Percentiles rank a stretch among this genome's conserved stretches.
These are phyloP conservation scores for Aspergillus sp. DNA, from an alignment of 2,329 filamentous ascomycete species.

Conservation along the genomic window DNA sequence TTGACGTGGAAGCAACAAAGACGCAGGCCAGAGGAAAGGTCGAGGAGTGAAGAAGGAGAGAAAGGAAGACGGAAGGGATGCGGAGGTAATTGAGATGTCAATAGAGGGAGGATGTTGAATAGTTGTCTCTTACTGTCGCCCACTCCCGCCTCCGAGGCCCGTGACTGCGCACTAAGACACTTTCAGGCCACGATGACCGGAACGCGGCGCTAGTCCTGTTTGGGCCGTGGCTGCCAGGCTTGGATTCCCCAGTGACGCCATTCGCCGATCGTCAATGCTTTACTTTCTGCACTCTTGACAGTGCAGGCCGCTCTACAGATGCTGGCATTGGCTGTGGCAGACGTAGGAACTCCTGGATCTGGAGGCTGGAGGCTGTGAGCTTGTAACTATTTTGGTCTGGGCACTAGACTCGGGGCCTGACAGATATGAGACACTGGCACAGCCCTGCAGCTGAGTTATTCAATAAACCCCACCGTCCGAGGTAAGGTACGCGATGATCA, in stretches of 20 bases:
- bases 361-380: too few species aligned
- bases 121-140: constrained; percentile 7
- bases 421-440: background rate
- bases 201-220: constrained; percentile 32
- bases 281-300: background rate
- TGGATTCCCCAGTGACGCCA: constrained; percentile 15
- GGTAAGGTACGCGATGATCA: constrained; percentile 10
- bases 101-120: constrained; percentile 4
- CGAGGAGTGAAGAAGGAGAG: background rate
- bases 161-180: constrained; percentile 11
- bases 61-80: constrained; percentile 5
- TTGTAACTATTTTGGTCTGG: background rate
- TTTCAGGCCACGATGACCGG: constrained; percentile 44
- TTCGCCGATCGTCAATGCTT: constrained; percentile 6
- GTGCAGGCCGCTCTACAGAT: background rate
- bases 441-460: background rate
- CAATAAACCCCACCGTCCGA: constrained; percentile 3
- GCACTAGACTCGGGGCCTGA: background rate
- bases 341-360: too few species aligned
- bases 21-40: background rate
- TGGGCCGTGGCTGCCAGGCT: constrained; percentile 31
- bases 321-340: too few species aligned
- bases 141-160: constrained; percentile 13
- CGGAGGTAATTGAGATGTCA: constrained; percentile 7
- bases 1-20: background rate